A percentile compares a stretch with the other conserved stretches of the same genome.
phyloP scores from a whole-genome alignment of 1,284 basidiomycete species.

The Xanthoconium separans region DNA sequence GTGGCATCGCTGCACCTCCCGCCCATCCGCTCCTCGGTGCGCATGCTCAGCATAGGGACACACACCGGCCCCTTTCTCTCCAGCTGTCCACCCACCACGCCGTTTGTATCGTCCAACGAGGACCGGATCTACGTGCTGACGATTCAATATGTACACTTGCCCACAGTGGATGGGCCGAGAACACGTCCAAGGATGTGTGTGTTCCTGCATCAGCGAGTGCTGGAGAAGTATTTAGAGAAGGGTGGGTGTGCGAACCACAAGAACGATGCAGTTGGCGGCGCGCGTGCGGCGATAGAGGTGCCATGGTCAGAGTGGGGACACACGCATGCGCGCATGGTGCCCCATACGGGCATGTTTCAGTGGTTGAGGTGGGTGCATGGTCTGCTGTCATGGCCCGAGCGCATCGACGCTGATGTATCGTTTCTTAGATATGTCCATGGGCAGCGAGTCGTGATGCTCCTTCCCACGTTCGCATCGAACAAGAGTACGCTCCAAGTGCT shows the following conservation, averaged over 20 bases:
- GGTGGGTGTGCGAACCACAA: neutral
- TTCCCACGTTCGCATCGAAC: conserved; percentile 13
- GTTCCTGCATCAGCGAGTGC: conserved; percentile 38
- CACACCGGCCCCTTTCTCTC: conserved; percentile 42
- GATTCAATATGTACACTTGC: conserved; percentile 31
- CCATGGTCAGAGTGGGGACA: conserved; percentile 51
- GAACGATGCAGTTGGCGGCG: neutral
- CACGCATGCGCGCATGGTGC: conserved; percentile 39
- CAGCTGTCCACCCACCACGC: conserved; percentile 25
- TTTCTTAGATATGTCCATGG: conserved; percentile 46
- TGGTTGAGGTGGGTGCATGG: conserved; percentile 38
- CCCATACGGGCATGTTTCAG: conserved; percentile 27
- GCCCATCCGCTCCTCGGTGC: conserved; percentile 14
- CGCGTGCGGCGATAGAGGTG: conserved; percentile 9
- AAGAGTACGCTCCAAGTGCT: conserved; percentile 31
- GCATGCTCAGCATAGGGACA: conserved; percentile 20
- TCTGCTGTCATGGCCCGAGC: neutral
- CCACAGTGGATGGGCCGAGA: conserved; percentile 2
- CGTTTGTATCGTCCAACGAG: conserved; percentile 39
- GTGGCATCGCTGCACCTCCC: conserved; percentile 39
- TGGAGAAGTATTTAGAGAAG: conserved; percentile 32
- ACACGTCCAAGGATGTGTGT: conserved; percentile 28
- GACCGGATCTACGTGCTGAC: conserved; percentile 46
- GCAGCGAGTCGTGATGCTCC: conserved; percentile 37
- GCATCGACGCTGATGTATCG: too few relatives aligned